A percentile compares a stretch with the other conserved stretches of the same genome.
These are phyloP conservation scores for Tricholoma sp. DNA, from an alignment of 768 basidiomycete species.

Conservation along the genomic window DNA sequence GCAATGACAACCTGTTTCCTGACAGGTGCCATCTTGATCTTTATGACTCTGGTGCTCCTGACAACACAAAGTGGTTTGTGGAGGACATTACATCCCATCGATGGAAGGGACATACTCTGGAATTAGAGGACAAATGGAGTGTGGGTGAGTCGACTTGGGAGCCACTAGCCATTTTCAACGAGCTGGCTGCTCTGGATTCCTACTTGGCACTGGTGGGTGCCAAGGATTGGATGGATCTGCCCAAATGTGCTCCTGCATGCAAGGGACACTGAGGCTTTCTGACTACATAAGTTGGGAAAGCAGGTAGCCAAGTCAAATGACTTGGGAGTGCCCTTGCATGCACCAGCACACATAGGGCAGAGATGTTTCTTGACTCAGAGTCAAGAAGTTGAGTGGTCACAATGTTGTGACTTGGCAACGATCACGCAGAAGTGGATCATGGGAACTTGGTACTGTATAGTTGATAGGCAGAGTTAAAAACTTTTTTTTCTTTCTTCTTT, in stretches of 20 bases:
- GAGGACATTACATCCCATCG: too few species aligned
- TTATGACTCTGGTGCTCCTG: not conserved
- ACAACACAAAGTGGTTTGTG: not conserved
- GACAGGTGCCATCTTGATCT: too few species aligned
- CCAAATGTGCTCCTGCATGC: not conserved
- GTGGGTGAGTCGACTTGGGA: too few species aligned
- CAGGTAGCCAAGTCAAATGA: too few species aligned
- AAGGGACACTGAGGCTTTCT: not conserved
- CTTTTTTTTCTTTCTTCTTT: not conserved
- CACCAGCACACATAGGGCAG: not conserved
- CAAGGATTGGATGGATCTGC: not conserved
- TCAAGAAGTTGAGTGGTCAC: not conserved
- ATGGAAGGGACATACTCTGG: not conserved
- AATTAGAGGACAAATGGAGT: not conserved
- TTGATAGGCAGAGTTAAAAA: too few species aligned
- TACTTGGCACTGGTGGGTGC: not conserved
- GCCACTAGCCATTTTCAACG: too few species aligned
- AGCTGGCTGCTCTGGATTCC: not conserved
- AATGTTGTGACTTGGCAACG: not conserved
- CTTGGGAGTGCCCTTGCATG: not conserved
- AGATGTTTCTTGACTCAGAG: not conserved
- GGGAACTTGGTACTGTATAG: too few species aligned
- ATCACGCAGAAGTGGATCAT: not conserved
- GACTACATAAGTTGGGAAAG: not conserved
- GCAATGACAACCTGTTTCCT: not conserved